These are phyloP conservation scores for Exophiala mesophila DNA, from an alignment of 2,329 filamentous ascomycete genomes.

Conservation along the genomic window DNA sequence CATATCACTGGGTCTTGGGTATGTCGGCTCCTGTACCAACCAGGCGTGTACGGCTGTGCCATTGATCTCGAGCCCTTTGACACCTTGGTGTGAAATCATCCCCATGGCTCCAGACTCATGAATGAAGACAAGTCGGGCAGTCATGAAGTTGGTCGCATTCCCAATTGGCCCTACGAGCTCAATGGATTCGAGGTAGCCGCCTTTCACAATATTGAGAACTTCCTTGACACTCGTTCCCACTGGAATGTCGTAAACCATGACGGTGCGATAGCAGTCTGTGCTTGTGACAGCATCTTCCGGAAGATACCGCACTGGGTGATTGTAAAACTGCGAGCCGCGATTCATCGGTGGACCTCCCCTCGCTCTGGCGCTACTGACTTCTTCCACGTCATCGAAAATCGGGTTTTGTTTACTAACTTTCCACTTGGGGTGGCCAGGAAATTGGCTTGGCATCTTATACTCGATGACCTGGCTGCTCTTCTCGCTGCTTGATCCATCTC, in stretches of 20 bases:
- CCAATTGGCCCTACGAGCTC: slow-evolving; percentile 23
- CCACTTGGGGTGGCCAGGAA: slow-evolving; percentile 15
- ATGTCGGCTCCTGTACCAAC: slow-evolving; percentile 25
- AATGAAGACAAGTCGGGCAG: slow-evolving; percentile 24
- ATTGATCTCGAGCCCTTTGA: slow-evolving; percentile 18
- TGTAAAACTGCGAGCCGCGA: slow-evolving; percentile 11
- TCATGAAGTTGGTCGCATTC: slow-evolving; percentile 18
- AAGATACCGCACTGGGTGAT: slow-evolving; percentile 23
- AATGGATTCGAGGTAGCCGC: slow-evolving; percentile 23
- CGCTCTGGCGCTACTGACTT: slow-evolving; percentile 5
- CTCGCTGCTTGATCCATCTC: too few relatives aligned
- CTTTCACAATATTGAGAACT: slow-evolving; percentile 17
- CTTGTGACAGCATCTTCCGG: slow-evolving; percentile 17
- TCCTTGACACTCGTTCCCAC: slow-evolving; percentile 16
- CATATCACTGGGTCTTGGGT: slow-evolving; percentile 20
- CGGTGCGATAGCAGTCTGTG: slow-evolving; percentile 23
- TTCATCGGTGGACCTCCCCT: slow-evolving; percentile 1
- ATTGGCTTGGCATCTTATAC: slow-evolving; percentile 5
- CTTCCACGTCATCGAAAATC: slow-evolving; percentile 15
- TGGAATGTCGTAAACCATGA: slow-evolving; percentile 27
- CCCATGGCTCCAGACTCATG: slow-evolving; percentile 17
- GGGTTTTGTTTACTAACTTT: slow-evolving; percentile 18
- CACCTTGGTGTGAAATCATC: slow-evolving; percentile 18
- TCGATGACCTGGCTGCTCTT: too few relatives aligned
- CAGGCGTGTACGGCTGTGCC: slow-evolving; percentile 18